phyloP scores from a whole-genome alignment of 257 asterid genomes.

The Rehmannia glutinosa region DNA sequence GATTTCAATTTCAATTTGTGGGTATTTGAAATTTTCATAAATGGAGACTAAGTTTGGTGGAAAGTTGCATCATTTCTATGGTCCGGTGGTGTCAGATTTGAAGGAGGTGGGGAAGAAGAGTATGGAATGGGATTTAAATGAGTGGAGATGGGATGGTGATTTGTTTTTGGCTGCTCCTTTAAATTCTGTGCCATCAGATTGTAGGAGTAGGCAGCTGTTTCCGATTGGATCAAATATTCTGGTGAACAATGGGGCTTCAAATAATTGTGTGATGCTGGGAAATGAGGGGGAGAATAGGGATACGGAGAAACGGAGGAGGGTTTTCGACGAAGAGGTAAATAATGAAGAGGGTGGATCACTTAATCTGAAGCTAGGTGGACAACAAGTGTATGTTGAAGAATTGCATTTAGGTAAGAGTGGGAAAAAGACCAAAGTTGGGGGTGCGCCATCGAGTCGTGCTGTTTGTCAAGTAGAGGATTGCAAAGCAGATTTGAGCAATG shows the following conservation, averaged over 20 bases:
- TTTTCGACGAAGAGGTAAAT: conserved; percentile 16
- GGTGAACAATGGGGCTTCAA: conserved; percentile 26
- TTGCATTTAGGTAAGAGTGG: conserved; percentile 49
- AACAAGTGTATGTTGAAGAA: conserved; percentile 43
- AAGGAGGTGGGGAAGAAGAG: conserved; percentile 66
- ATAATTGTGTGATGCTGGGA: conserved; percentile 26
- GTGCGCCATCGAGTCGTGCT: conserved; percentile 38
- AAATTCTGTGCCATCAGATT: conserved; percentile 48
- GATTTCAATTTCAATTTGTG: neutral
- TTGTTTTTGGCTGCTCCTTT: conserved; percentile 53
- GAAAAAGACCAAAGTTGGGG: conserved; percentile 59
- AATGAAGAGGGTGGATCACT: conserved; percentile 57
- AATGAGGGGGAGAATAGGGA: conserved; percentile 56
- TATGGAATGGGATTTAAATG: conserved; percentile 81
- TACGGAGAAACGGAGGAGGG: conserved; percentile 66
- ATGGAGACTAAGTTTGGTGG: conserved; percentile 41
- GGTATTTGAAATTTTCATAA: neutral
- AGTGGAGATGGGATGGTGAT: conserved; percentile 97
- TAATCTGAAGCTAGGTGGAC: conserved; percentile 77
- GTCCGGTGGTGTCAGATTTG: conserved; percentile 47
- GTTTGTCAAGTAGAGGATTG: conserved; percentile 90
- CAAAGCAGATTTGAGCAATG: conserved; percentile 69
- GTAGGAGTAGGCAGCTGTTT: conserved; percentile 54
- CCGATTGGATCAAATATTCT: conserved; percentile 45
- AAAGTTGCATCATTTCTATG: conserved; percentile 33